These are phyloP conservation scores for Cinchona pubescens DNA, from an alignment of 257 asterid species.

Conservation along the genomic window DNA sequence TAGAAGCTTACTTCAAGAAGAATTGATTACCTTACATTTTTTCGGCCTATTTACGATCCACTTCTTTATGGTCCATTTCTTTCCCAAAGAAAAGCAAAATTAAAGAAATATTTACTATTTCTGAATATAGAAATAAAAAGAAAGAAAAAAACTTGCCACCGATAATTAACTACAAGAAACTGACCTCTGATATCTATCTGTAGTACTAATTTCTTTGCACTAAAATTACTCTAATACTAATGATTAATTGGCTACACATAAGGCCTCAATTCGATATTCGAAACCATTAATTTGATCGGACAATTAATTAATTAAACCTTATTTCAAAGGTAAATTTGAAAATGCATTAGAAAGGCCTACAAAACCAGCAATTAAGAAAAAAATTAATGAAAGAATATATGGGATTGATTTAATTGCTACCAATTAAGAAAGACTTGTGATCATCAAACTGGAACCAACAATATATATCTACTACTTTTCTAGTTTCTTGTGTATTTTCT, in stretches of 20 bases:
- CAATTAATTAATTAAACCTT: neutral
- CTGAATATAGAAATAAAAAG: neutral
- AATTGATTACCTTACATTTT: slow-evolving; percentile 1
- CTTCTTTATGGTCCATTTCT: slow-evolving; percentile 7
- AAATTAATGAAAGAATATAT: neutral
- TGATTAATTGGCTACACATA: neutral
- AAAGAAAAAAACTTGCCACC: slow-evolving; percentile 5
- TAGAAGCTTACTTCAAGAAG: neutral
- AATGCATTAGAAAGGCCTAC: neutral
- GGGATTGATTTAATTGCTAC: neutral
- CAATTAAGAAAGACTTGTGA: neutral
- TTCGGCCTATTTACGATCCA: slow-evolving; percentile 13
- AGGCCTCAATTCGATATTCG: neutral
- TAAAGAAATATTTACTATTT: neutral
- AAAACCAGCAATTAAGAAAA: neutral
- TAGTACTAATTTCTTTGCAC: neutral
- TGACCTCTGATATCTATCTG: neutral
- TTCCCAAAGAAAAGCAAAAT: neutral
- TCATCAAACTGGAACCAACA: neutral
- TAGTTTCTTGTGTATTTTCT: neutral
- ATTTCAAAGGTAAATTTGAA: neutral
- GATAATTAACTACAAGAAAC: neutral
- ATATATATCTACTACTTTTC: neutral
- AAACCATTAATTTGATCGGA: neutral
- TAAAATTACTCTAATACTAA: slow-evolving; percentile 1